Base-by-base conservation (phyloP, 495 filamentous ascomycete genomes). In the Aspergillus mulundensis region DNA sequence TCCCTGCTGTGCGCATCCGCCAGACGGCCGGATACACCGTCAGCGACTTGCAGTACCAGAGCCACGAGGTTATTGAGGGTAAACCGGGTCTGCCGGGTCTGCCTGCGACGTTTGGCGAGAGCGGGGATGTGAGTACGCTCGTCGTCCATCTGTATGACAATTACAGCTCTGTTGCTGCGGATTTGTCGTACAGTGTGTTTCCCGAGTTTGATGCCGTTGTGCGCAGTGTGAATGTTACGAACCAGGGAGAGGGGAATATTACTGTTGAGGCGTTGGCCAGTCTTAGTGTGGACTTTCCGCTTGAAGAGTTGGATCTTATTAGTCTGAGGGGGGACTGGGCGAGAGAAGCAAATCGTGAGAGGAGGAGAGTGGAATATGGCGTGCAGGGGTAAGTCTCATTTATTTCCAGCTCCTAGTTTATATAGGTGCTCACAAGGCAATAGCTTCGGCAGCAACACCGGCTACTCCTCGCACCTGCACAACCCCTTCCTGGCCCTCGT, bases 181-280 rank as follows among this genome's bases (percentile, higher is more conserved):
- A 76, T 30, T 53, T 83, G 54, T 73, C 74, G 20, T 82, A 84
- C 56, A 82, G 79, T 2, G 72, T 84, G 36, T 84, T 84, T 48
- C 79, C 78, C 0, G 57, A 68, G 30, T 75, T 79, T 57, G 74
- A 82, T 58, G 77, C 79, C 1, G 65, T 83, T 43, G 73, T 72
- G 10, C 71, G 81, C 21, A 81, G 77, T 61, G 80, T 77, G 43
- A 66, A 67, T 36, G 66, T 83, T 42, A 79, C 75, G 4, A 83
- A 83, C 45, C 71, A 76, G 38, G 78, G 79, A 32, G 66, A 67
- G 12, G 61, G 56, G 0, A 72, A 74, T 24, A 70, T 81, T 25
- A 76, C 72, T 0, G 64, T 83, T 14, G 70, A 82, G 45, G 66
- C 73, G 15, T 66, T 80, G 7, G 76, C 77, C 1, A 82, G 79